phyloP scores from a whole-genome alignment of 805 yeast species.

The Zygotorulaspora danielsina region DNA sequence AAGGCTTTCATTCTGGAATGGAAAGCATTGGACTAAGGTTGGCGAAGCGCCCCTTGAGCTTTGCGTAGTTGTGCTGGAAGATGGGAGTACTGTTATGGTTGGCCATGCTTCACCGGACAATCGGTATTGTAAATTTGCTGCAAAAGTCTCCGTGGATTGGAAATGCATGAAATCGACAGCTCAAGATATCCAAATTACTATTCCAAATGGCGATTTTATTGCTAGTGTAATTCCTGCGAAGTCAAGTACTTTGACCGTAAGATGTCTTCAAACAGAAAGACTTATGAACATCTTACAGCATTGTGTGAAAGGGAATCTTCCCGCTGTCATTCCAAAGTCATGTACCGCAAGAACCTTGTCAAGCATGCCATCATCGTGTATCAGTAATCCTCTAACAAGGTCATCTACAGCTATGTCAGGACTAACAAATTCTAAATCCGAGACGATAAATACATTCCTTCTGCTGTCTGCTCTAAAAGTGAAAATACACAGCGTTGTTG shows the following conservation, averaged over 20 bases:
- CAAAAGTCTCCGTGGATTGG: slow-evolving; percentile 22
- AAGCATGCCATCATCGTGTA: slow-evolving; percentile 23
- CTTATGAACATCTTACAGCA: slow-evolving; percentile 22
- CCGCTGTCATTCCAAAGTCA: slow-evolving; percentile 21
- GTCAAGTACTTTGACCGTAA: slow-evolving; percentile 19
- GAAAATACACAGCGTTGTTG: slow-evolving; percentile 19
- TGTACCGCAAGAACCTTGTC: slow-evolving; percentile 27
- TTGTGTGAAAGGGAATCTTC: slow-evolving; percentile 21
- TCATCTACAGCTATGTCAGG: slow-evolving; percentile 14
- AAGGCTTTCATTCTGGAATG: slow-evolving; percentile 27
- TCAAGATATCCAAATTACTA: slow-evolving; percentile 30
- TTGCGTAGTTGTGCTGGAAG: slow-evolving; percentile 6
- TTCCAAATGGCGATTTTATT: slow-evolving; percentile 18
- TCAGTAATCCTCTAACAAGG: slow-evolving; percentile 14
- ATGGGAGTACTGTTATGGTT: slow-evolving; percentile 13
- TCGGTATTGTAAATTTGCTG: slow-evolving; percentile 15
- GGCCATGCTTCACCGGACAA: slow-evolving; percentile 12
- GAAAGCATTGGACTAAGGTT: slow-evolving; percentile 23
- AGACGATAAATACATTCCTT: slow-evolving; percentile 11
- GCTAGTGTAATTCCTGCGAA: slow-evolving; percentile 12
- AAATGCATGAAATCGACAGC: slow-evolving; percentile 28
- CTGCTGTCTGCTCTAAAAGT: slow-evolving; percentile 25
- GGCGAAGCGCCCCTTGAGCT: slow-evolving; percentile 11
- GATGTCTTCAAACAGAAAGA: slow-evolving; percentile 22
- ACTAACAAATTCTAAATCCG: slow-evolving; percentile 2